Conservation (phyloP, 176 grass and related monocot genomes). For the Eleusine indica region DNA sequence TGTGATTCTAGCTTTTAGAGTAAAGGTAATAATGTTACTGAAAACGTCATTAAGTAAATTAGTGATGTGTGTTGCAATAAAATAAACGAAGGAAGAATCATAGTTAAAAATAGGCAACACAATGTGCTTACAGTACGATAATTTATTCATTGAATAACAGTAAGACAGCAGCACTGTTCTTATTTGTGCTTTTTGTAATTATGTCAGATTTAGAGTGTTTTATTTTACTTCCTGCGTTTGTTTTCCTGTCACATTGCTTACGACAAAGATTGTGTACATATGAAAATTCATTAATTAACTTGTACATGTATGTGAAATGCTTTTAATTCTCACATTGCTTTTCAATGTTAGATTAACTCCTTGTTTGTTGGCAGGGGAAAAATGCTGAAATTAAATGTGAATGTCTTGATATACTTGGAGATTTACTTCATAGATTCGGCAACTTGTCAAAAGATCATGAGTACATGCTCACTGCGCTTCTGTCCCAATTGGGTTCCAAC, state of each 20-base stretch:
- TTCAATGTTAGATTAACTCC: background rate
- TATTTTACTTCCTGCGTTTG: background rate
- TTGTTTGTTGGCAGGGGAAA: conserved; percentile 69
- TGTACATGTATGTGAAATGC: background rate
- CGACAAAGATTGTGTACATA: background rate
- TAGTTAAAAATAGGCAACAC: background rate
- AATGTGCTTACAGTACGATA: background rate
- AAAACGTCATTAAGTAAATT: background rate
- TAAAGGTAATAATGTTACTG: background rate
- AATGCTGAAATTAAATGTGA: conserved; percentile 94
- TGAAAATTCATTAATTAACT: background rate
- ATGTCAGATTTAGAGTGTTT: background rate
- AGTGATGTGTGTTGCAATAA: background rate
- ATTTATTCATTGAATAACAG: background rate
- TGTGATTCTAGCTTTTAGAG: background rate
- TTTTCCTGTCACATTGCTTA: background rate
- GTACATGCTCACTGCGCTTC: conserved; percentile 68
- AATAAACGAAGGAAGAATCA: background rate
- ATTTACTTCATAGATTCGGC: conserved; percentile 91
- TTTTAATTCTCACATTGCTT: background rate
- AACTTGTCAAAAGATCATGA: conserved; percentile 87
- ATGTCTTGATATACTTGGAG: conserved; percentile 93
- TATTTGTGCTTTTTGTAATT: background rate
- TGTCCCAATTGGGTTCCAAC: conserved; percentile 76
- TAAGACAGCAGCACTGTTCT: background rate